Percentiles rank a stretch among this genome's conserved stretches.
Conservation (phyloP, 2,329 filamentous ascomycete genomes). For the Cordyceps sp. region DNA sequence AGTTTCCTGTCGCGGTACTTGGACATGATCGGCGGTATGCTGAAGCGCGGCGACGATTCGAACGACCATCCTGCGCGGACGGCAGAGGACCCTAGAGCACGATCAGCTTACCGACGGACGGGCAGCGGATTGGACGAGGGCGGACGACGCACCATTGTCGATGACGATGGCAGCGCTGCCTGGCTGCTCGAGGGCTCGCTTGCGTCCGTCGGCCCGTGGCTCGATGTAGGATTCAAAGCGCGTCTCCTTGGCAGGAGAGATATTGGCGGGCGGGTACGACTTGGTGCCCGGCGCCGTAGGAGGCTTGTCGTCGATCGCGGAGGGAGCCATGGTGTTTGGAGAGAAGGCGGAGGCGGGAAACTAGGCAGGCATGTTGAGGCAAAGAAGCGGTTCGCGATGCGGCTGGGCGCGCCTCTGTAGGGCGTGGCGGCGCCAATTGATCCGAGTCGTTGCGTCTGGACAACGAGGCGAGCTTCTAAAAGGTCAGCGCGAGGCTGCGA, state of each 20-base stretch:
- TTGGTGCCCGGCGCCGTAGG: constrained; percentile 18
- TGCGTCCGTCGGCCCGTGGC: constrained; percentile 49
- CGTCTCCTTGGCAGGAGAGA: constrained; percentile 45
- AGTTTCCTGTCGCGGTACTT: constrained; percentile 91
- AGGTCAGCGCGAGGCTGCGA: constrained; percentile 16
- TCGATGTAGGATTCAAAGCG: constrained; percentile 39
- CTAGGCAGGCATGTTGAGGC: background rate
- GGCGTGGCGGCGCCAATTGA: too few species aligned
- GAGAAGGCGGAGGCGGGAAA: background rate
- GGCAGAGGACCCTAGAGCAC: constrained; percentile 55
- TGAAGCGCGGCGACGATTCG: constrained; percentile 63
- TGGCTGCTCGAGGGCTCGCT: constrained; percentile 42
- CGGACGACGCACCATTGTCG: constrained; percentile 64
- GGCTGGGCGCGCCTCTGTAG: too few species aligned
- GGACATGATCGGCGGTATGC: constrained; percentile 78
- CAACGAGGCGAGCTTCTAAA: too few species aligned
- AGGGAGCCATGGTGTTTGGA: constrained; percentile 29
- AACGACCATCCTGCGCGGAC: constrained; percentile 95
- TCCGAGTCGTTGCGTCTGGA: too few species aligned
- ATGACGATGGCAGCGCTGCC: constrained; percentile 74
- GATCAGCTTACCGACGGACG: constrained; percentile 4
- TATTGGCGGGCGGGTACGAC: constrained; percentile 33
- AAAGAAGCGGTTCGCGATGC: too few species aligned
- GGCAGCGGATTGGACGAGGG: background rate
- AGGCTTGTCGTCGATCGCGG: constrained; percentile 29